A percentile compares a stretch with the other conserved stretches of the same genome.
Evolutionary conservation across 352 stramenopile species (phyloP).

Genomic region (Globisporangium middletonii): DNA sequence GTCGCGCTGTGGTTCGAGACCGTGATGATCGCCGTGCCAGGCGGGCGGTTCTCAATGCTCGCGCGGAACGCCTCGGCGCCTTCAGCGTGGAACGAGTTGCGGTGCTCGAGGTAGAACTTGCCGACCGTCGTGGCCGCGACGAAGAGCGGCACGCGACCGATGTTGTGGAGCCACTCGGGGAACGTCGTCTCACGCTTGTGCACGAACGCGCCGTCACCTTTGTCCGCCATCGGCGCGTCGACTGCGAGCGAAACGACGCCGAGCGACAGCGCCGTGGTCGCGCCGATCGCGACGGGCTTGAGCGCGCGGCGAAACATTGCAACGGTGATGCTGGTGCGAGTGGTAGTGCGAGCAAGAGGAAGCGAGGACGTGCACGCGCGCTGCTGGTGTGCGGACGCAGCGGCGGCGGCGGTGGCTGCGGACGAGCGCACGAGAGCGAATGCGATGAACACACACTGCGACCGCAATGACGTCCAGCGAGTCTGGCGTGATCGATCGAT

Average conservation of each 20-base stretch:
- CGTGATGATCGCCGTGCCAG: conserved; percentile 59
- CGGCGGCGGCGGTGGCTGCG: no score
- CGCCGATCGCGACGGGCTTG: conserved; percentile 16
- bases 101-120: conserved; percentile 49
- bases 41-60: conserved; percentile 34
- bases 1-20: conserved; percentile 84
- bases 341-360: neutral
- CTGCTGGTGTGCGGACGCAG: no score
- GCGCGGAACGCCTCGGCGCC: conserved; percentile 39
- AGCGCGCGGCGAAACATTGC: conserved; percentile 24
- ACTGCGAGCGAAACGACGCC: conserved; percentile 37
- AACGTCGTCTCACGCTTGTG: conserved; percentile 28
- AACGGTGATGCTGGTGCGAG: no score
- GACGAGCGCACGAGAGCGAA: neutral
- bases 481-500: no score
- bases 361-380: no score
- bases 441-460: neutral
- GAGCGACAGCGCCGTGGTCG: conserved; percentile 9
- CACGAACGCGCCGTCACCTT: conserved; percentile 42
- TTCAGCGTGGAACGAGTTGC: conserved; percentile 46
- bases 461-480: no score
- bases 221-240: conserved; percentile 54
- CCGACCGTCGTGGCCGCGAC: conserved; percentile 29
- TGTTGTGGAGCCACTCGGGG: conserved; percentile 62
- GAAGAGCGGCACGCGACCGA: conserved; percentile 49